These are phyloP conservation scores for Galerina sulciceps DNA, from an alignment of 768 basidiomycete species.

Conservation along the genomic window DNA sequence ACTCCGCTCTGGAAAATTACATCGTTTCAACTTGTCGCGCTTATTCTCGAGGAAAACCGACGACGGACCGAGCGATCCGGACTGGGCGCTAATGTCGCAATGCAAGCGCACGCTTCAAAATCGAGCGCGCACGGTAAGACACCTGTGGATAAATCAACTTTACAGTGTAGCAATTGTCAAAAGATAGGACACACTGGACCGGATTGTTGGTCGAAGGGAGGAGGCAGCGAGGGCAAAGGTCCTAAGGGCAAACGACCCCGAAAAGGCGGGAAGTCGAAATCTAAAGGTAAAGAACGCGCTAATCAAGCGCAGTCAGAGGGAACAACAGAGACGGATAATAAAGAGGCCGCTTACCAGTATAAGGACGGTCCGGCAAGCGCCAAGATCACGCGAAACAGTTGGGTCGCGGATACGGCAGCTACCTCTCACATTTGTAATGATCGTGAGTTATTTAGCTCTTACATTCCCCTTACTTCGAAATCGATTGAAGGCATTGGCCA, in stretches of 20 bases:
- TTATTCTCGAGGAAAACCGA: conserved; percentile 9
- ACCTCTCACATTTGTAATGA: conserved; percentile 25
- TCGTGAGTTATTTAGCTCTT: conserved; percentile 17
- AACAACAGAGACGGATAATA: not conserved
- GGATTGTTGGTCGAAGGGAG: conserved; percentile 20
- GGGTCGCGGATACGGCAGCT: conserved; percentile 26
- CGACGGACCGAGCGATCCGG: conserved; percentile 26
- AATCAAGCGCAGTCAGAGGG: not conserved
- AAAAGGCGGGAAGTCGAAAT: conserved; percentile 8
- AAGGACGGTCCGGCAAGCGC: not conserved
- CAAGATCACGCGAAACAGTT: conserved; percentile 18
- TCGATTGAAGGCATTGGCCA: conserved; percentile 20
- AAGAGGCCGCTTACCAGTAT: not conserved
- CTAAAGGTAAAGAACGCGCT: not conserved
- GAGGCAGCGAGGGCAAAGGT: conserved; percentile 33
- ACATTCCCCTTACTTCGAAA: conserved; percentile 3
- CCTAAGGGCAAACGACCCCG: conserved; percentile 11
- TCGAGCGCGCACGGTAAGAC: conserved; percentile 13
- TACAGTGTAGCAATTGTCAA: conserved; percentile 29
- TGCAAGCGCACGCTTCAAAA: too few species aligned
- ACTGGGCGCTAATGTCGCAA: too few species aligned
- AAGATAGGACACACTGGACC: conserved; percentile 27
- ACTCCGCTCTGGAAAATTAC: conserved; percentile 5
- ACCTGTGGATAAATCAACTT: conserved; percentile 3
- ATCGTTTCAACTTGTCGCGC: not conserved